Evolutionary conservation across 306 rosid genomes (phyloP), one percentile per base, ranked within the genome.

Genomic region (Vachellia collinsii): DNA sequence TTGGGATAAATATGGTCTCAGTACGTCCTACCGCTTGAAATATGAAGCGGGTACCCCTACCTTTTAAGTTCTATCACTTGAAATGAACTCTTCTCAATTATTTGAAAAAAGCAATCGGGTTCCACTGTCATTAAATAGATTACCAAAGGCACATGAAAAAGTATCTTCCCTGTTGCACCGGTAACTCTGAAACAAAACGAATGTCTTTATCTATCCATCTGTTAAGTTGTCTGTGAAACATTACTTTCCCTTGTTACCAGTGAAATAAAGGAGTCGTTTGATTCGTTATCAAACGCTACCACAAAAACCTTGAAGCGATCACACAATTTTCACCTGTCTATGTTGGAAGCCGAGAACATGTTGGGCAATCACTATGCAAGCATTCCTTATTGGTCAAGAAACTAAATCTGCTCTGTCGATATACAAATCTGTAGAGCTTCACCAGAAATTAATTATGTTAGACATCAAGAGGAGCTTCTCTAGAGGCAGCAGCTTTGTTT

Each of bases 201-300:
- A 25, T 62, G 8, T 62, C 41, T 81, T 79, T 69, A 78, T 59
- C 65, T 54, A 22, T 22, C 71, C 72, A 74, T 59, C 48, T 80
- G 70, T 68, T 72, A 74, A 25, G 36, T 70, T 81, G 48, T 75
- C 50, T 84, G 63, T 82, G 75, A 87, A 17, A 56, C 43, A 75
- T 20, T 69, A 54, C 8, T 54, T 54, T 54, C n/a, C 22, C 22
- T 54, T 54, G 4, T 54, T 54, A 1, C 23, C 22, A 6, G n/a
- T 51, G 58, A 51, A 51, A 51, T 51, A 17, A 51, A 17, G 58
- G 9, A 51, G 3, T 51, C 4, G 58, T 16, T 51, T 48, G 19
- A 48, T 48, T 48, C 54, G 10, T 12, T 14, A 12, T 48, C 54
- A 48, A 4, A 14, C 1, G 19, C 54, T 48, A 48, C 54, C 54